These are phyloP conservation scores for Oryza meridionalis DNA, from an alignment of 176 grass and related monocot genomes.

Conservation along the genomic window DNA sequence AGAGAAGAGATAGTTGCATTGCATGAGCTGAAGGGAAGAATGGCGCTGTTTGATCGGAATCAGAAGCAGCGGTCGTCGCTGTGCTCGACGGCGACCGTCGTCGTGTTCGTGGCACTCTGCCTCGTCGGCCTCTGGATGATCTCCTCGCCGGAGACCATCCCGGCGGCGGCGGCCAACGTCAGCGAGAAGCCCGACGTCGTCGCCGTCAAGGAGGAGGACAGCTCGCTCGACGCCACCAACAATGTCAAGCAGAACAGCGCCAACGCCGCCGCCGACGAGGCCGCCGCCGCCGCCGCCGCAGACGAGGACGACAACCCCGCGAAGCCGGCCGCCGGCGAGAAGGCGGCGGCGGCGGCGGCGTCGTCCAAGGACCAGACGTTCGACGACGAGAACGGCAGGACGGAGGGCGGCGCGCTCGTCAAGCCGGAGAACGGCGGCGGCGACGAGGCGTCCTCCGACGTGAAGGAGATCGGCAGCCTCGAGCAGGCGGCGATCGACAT, in stretches of 20 bases:
- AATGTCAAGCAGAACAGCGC: conserved; percentile 57
- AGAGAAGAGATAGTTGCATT: not conserved
- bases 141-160: conserved; percentile 51
- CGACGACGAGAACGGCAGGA: conserved; percentile 76
- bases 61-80: conserved; percentile 59
- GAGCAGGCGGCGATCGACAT: not conserved
- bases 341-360: conserved; percentile 4
- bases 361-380: conserved; percentile 49
- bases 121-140: conserved; percentile 84
- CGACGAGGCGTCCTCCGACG: conserved; percentile 24
- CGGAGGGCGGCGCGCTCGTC: conserved; percentile 74
- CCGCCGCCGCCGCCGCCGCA: not conserved
- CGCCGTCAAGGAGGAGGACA: conserved; percentile 54
- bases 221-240: conserved; percentile 66
- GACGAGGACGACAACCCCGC: not conserved
- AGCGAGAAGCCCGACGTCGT: conserved; percentile 7
- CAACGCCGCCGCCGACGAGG: conserved; percentile 27
- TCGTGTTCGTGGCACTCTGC: conserved; percentile 71
- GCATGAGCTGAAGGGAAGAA: conserved; percentile 36
- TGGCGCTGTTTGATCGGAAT: conserved; percentile 82
- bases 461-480: conserved; percentile 1
- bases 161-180: conserved; percentile 37
- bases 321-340: conserved; percentile 17
- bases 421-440: conserved; percentile 45
- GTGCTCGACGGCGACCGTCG: conserved; percentile 63